phyloP scores from a whole-genome alignment of 2,329 filamentous ascomycete genomes.

The Tricladium varicosporioides region DNA sequence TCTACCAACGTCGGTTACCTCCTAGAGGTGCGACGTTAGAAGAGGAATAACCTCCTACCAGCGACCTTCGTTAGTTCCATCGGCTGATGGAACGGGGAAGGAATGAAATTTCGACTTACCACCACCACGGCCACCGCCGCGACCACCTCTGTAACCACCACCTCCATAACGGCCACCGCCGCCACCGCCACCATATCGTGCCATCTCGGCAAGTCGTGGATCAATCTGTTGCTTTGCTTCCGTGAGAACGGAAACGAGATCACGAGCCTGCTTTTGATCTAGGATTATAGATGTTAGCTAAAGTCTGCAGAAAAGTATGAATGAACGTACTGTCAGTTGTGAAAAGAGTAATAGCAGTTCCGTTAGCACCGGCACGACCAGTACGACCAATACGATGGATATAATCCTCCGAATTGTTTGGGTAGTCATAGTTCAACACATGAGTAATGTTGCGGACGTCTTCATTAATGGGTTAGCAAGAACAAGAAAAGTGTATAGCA shows the following conservation, averaged over 20 bases:
- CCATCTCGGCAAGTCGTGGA: constrained; percentile 93
- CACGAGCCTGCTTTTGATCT: constrained; percentile 95
- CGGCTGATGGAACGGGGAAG: constrained; percentile 32
- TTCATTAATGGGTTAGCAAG: constrained; percentile 83
- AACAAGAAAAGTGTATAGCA: constrained; percentile 59
- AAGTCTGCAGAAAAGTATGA: constrained; percentile 9
- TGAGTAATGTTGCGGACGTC: constrained; percentile 99
- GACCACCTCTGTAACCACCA: constrained; percentile 52
- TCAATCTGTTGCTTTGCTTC: constrained; percentile 99
- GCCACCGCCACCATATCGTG: constrained; percentile 71
- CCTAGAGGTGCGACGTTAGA: constrained; percentile 59
- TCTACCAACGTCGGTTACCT: constrained; percentile 55
- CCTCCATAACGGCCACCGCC: constrained; percentile 29
- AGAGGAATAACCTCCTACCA: constrained; percentile 50
- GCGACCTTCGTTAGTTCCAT: constrained; percentile 37
- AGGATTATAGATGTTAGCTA: constrained; percentile 24
- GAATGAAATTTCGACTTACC: constrained; percentile 35
- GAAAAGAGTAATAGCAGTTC: constrained; percentile 97
- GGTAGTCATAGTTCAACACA: constrained; percentile 99
- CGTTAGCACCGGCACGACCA: constrained; percentile 88
- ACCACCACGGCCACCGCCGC: constrained; percentile 60
- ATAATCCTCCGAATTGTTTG: constrained; percentile 98
- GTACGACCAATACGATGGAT: constrained; percentile 97
- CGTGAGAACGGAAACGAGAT: constrained; percentile 86
- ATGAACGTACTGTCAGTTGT: constrained; percentile 91